Evolutionary conservation across 2,329 filamentous ascomycete species (phyloP).

Genomic region (Diaporthe batatas): DNA sequence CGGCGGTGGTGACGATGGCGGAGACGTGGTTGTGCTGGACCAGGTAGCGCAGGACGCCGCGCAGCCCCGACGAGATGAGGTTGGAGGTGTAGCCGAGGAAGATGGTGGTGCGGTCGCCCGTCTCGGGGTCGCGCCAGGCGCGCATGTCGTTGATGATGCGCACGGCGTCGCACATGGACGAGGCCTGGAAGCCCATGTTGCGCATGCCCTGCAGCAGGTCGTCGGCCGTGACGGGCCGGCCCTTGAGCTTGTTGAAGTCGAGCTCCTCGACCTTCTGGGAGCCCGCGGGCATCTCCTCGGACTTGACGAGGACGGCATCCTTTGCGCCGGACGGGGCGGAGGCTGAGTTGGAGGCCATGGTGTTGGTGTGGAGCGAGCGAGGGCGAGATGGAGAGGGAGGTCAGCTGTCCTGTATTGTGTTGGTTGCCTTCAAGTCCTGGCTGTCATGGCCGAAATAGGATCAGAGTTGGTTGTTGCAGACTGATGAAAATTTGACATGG

Average conservation of each 20-base stretch:
- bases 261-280: constrained; percentile 89
- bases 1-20: constrained; percentile 93
- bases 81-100: constrained; percentile 99
- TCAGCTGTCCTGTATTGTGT: neutral
- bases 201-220: constrained; percentile 87
- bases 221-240: constrained; percentile 83
- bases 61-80: constrained; percentile 93
- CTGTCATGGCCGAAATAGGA: constrained; percentile 15
- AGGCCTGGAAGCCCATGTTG: constrained; percentile 82
- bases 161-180: constrained; percentile 85
- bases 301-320: constrained; percentile 87
- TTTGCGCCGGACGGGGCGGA: constrained; percentile 73
- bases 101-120: constrained; percentile 85
- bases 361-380: constrained; percentile 41
- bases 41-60: constrained; percentile 91
- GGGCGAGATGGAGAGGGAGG: neutral
- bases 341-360: constrained; percentile 51
- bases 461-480: neutral
- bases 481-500: constrained; percentile 37
- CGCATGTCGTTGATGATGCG: constrained; percentile 96
- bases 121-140: constrained; percentile 84
- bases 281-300: constrained; percentile 82
- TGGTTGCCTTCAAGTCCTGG: neutral
- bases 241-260: constrained; percentile 87
- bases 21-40: constrained; percentile 94